Evolutionary conservation across 495 filamentous ascomycete species (phyloP), one percentile per base, ranked within the genome.

Genomic region (Penicillium flavigenum): DNA sequence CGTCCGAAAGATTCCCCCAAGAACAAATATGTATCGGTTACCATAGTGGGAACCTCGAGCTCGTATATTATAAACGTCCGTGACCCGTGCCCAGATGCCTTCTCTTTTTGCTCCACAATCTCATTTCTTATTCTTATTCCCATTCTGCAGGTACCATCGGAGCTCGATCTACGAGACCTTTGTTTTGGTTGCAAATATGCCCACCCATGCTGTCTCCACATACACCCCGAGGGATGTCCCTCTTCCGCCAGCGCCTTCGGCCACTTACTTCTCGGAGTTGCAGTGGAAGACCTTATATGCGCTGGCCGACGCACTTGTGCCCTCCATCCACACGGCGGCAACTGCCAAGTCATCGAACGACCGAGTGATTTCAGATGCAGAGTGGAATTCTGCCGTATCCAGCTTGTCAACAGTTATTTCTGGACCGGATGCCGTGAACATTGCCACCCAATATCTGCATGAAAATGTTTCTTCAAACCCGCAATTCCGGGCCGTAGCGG

Each of bases 281-380:
- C 83, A 86, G 74, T 86, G 83, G 83, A 73, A 60, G 3, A 84
- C 76, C 0, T 68, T 86, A 3, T 69, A 84, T 60, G 73, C 81
- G 0, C 67, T 86, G 5, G 77, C 78, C 29, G 82, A 85, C 58
- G 75, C 81, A 0, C 64, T 85, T 29, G 74, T 86, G 24, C 81
- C 83, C 6, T 78, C 77, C 1, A 75, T 85, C 53, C 71, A 70
- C 39, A 63, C 72, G 39, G 47, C 67, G 24, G 59, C 61, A 17
- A 56, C 60, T 6, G 36, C 57, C 47, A 64, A 65, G 54, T 70
- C 68, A 42, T 48, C 59, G 0, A 54, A 61, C 0, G 62, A 67
- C 36, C 75, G 71, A 58, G 66, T 72, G 47, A 60, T 81, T 26
- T 60, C 74, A n/a, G 51, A 64, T 4, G 59, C 69, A 3, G 68